phyloP scores from a whole-genome alignment of 805 yeast genomes.

The Cyberlindnera veronae region DNA sequence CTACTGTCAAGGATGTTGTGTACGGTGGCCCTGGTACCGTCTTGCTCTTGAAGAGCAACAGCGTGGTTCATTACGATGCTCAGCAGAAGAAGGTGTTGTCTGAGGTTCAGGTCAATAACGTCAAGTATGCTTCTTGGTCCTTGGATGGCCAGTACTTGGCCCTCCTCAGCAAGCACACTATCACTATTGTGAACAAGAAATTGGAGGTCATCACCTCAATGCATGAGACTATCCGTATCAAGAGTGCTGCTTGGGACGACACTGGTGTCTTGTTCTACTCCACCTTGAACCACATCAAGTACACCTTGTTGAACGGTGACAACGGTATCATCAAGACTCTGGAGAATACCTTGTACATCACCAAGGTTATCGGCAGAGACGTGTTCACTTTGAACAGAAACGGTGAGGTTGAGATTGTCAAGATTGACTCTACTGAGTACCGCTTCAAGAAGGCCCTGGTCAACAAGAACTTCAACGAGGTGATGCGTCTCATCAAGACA shows the following conservation, averaged over 20 bases:
- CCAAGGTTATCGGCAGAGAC: slow-evolving; percentile 62
- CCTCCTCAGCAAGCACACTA: slow-evolving; percentile 84
- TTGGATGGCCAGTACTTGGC: slow-evolving; percentile 85
- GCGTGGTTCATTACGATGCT: slow-evolving; percentile 83
- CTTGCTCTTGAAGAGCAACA: slow-evolving; percentile 64
- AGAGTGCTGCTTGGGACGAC: slow-evolving; percentile 98
- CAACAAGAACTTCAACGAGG: slow-evolving; percentile 87
- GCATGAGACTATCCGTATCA: slow-evolving; percentile 95
- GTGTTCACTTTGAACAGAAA: slow-evolving; percentile 81
- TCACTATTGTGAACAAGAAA: slow-evolving; percentile 79
- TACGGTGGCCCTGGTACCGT: slow-evolving; percentile 82
- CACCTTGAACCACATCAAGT: slow-evolving; percentile 93
- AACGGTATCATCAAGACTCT: slow-evolving; percentile 91
- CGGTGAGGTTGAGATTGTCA: slow-evolving; percentile 75
- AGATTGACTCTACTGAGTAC: slow-evolving; percentile 94
- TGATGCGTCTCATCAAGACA: slow-evolving; percentile 77
- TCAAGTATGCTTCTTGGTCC: slow-evolving; percentile 89
- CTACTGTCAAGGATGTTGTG: slow-evolving; percentile 65
- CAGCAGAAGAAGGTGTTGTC: slow-evolving; percentile 83
- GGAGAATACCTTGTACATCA: slow-evolving; percentile 81
- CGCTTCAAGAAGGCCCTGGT: slow-evolving; percentile 92
- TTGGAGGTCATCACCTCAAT: slow-evolving; percentile 75
- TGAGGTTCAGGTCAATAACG: slow-evolving; percentile 66
- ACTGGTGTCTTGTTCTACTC: slow-evolving; percentile 87
- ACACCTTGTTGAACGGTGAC: slow-evolving; percentile 90